Base-by-base conservation (phyloP, 2,329 filamentous ascomycete species). In the Xylariaceae sp. region DNA sequence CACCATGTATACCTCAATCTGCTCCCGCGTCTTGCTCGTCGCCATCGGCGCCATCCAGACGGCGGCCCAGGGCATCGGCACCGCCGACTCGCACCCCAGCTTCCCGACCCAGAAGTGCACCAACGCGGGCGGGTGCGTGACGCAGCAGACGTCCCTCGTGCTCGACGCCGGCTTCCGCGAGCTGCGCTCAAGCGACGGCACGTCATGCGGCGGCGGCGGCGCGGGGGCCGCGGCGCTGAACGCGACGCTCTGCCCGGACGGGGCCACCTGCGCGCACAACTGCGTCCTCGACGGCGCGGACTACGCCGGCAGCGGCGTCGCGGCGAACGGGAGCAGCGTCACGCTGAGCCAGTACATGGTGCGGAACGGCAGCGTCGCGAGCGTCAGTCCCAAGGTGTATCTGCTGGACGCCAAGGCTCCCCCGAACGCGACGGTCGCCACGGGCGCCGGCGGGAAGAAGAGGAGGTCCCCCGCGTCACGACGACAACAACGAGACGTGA, bases 61-160 rank as follows among this genome's bases (percentile, higher is more conserved):
- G 4, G 19, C 19, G 11, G 35, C 19, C 8, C 35, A 37, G 35
- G 35, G 35, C 18, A 28, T 37, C 19, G 35, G 35, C 11, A 37
- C 19, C 19, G 19, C 35, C 7, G 35, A 37, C n/a, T n/a, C 35
- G 30, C 72, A 76, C 44, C 74, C 74, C 22, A 65, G 66, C 49
- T 57, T 79, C 35, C 67, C 64, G 8, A 77, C 74, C 8, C 73
- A 64, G 57, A 66, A 68, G 45, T 78, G 74, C 60, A 73, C 71
- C 32, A 70, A 64, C 19, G 56, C 53, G 4, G 62, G 59, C 33
- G 75, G 75, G 18, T 79, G 75, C 61, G 63, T 63, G 30, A 45
- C 59, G 18, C 63, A 69, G 44, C 63, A 66, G 43, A 75, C 68
- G 33, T 72, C 68, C n/a, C 49, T 79, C 30, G 74, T 78, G 11